Conservation (phyloP, 2,329 filamentous ascomycete species). For the Stachybotrys chartarum region DNA sequence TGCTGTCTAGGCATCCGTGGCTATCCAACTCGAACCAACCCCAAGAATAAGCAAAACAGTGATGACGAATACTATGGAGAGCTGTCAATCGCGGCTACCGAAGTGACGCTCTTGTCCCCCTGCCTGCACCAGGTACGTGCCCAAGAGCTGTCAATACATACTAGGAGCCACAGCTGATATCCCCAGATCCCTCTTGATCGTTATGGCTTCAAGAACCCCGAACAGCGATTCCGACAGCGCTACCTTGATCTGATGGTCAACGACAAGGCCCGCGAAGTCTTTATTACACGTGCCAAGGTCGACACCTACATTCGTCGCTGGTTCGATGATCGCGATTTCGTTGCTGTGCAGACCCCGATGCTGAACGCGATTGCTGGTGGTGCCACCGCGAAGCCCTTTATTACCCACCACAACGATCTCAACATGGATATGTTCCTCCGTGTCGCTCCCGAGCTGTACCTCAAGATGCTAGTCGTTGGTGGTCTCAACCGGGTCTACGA, state of each 20-base stretch:
- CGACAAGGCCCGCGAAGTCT: conserved; percentile 72
- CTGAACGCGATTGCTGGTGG: conserved; percentile 95
- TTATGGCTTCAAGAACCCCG: conserved; percentile 92
- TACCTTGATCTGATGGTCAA: conserved; percentile 98
- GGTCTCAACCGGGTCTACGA: conserved; percentile 94
- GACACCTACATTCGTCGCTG: conserved; percentile 82
- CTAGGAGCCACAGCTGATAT: conserved; percentile 24
- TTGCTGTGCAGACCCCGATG: conserved; percentile 95
- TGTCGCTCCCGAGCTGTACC: conserved; percentile 88
- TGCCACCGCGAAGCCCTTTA: conserved; percentile 87
- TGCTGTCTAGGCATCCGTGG: conserved; percentile 16
- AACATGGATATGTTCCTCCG: conserved; percentile 94
- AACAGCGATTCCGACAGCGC: conserved; percentile 86
- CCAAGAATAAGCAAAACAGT: conserved; percentile 79
- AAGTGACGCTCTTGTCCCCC: conserved; percentile 79
- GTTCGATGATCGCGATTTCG: conserved; percentile 82
- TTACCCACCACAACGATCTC: conserved; percentile 92
- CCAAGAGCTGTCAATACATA: conserved; percentile 12
- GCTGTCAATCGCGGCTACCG: conserved; percentile 84
- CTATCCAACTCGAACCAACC: conserved; percentile 57
- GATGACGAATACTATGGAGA: conserved; percentile 60
- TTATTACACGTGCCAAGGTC: conserved; percentile 81
- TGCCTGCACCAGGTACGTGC: conserved; percentile 67
- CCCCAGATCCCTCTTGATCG: conserved; percentile 63
- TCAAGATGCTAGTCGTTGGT: conserved; percentile 94